Percentiles rank a stretch among this genome's conserved stretches.
Evolutionary conservation across 257 asterid genomes (phyloP).

Genomic region (Fraxinus cuspidata): DNA sequence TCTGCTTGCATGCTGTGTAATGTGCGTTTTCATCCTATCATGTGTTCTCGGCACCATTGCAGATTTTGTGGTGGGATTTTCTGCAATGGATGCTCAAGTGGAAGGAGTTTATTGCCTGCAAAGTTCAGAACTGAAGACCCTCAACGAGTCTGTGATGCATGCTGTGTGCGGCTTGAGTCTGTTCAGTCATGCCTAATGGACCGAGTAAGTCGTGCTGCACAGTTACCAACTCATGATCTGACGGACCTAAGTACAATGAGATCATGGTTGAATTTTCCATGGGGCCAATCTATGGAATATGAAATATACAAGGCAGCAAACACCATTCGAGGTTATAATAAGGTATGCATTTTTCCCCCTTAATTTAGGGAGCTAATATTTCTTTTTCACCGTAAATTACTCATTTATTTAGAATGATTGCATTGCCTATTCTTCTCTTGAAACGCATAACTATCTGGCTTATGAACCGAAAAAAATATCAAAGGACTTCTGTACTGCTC

Average conservation of each 20-base stretch:
- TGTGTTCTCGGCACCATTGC: conserved; percentile 79
- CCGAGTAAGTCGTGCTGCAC: conserved; percentile 76
- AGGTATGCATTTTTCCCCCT: conserved; percentile 37
- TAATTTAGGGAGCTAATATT: background rate
- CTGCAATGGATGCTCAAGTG: conserved; percentile 63
- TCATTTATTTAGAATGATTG: background rate
- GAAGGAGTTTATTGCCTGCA: conserved; percentile 70
- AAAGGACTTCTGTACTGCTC: background rate
- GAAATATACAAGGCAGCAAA: conserved; percentile 79
- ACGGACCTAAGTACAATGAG: conserved; percentile 73
- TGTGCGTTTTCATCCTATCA: conserved; percentile 69
- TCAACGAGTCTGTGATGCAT: conserved; percentile 74
- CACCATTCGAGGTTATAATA: conserved; percentile 56
- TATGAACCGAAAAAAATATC: background rate
- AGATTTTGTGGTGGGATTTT: conserved; percentile 76
- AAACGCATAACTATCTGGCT: background rate
- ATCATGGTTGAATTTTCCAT: conserved; percentile 79
- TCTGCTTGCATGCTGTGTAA: conserved; percentile 76
- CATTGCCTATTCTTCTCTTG: background rate
- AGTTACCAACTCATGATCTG: conserved; percentile 68
- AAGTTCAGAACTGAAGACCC: conserved; percentile 58
- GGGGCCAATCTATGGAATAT: conserved; percentile 84
- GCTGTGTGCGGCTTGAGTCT: conserved; percentile 65
- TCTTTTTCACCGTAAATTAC: background rate
- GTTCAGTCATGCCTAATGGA: conserved; percentile 66